These are phyloP conservation scores for Triangularia verruculosa DNA, from an alignment of 2,329 filamentous ascomycete genomes.

Conservation along the genomic window DNA sequence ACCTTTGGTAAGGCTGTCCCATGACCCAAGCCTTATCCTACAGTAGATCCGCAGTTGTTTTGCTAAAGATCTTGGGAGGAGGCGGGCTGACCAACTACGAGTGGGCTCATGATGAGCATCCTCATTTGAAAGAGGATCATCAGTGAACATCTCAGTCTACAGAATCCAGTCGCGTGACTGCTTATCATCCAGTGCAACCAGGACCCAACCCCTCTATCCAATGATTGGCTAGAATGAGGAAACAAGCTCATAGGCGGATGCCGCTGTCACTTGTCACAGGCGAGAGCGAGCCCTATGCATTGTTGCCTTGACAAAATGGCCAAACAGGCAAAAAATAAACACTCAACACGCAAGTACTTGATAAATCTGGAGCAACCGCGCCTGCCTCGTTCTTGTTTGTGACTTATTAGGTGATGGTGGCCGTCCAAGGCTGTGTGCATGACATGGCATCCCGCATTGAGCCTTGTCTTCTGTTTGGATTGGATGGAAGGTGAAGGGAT, in stretches of 20 bases:
- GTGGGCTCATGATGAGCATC: neutral
- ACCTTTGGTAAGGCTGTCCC: too few relatives aligned
- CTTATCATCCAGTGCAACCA: neutral
- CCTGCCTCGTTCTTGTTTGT: neutral
- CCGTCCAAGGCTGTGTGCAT: neutral
- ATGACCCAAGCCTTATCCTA: too few relatives aligned
- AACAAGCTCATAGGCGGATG: neutral
- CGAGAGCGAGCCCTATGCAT: neutral
- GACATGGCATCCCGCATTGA: neutral
- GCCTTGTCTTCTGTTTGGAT: neutral
- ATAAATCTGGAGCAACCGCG: neutral
- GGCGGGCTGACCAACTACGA: neutral
- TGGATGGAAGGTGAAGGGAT: neutral
- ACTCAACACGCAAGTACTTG: neutral
- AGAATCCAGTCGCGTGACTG: slow-evolving; percentile 3
- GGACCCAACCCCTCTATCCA: neutral
- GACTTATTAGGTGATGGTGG: neutral
- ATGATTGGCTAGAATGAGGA: neutral
- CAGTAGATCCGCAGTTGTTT: too few relatives aligned
- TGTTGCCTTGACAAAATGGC: neutral
- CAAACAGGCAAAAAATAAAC: neutral
- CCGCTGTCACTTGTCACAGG: neutral
- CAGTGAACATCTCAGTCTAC: neutral
- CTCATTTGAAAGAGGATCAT: neutral
- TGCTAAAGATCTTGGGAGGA: neutral